phyloP scores from a whole-genome alignment of 352 stramenopile species.

The Phytophthora pistaciae region DNA sequence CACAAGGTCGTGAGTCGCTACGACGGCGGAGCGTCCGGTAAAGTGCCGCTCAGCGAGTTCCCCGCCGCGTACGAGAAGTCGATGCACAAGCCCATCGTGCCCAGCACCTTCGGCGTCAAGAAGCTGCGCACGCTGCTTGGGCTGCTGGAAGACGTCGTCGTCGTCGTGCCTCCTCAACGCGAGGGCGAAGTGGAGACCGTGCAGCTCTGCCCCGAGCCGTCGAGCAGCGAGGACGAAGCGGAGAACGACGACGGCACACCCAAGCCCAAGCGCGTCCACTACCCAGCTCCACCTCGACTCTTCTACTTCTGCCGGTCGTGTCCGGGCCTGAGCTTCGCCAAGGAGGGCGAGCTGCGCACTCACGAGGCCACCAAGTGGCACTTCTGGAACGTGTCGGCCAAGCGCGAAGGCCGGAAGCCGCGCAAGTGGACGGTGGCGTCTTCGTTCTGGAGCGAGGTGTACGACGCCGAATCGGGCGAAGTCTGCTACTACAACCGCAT shows the following conservation, averaged over 20 bases:
- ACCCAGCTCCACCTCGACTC: slow-evolving; percentile 57
- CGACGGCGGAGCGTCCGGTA: slow-evolving; percentile 38
- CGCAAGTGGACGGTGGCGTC: slow-evolving; percentile 65
- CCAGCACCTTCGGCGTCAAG: slow-evolving; percentile 71
- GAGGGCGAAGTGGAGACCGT: slow-evolving; percentile 73
- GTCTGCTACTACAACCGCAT: slow-evolving; percentile 82
- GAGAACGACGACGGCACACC: slow-evolving; percentile 13
- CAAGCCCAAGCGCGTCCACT: slow-evolving; percentile 30
- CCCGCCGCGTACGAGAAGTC: slow-evolving; percentile 57
- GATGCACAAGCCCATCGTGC: slow-evolving; percentile 77
- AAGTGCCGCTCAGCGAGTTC: slow-evolving; percentile 63
- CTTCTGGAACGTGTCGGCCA: slow-evolving; percentile 66
- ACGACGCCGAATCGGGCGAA: slow-evolving; percentile 64
- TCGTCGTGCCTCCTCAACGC: slow-evolving; percentile 52
- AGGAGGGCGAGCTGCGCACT: slow-evolving; percentile 55
- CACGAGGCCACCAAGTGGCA: slow-evolving; percentile 88
- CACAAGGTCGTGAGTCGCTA: slow-evolving; percentile 75
- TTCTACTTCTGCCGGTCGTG: slow-evolving; percentile 67
- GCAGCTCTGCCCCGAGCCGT: slow-evolving; percentile 54
- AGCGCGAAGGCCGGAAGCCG: slow-evolving; percentile 44
- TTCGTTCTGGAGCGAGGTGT: slow-evolving; percentile 81
- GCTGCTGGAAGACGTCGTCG: slow-evolving; percentile 65
- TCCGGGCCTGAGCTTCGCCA: slow-evolving; percentile 74
- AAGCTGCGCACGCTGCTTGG: slow-evolving; percentile 75
- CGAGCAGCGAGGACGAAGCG: slow-evolving; percentile 43